A percentile compares a stretch with the other conserved stretches of the same genome.
Evolutionary conservation across 495 filamentous ascomycete genomes (phyloP).

Genomic region (Penicillium riverlandense): DNA sequence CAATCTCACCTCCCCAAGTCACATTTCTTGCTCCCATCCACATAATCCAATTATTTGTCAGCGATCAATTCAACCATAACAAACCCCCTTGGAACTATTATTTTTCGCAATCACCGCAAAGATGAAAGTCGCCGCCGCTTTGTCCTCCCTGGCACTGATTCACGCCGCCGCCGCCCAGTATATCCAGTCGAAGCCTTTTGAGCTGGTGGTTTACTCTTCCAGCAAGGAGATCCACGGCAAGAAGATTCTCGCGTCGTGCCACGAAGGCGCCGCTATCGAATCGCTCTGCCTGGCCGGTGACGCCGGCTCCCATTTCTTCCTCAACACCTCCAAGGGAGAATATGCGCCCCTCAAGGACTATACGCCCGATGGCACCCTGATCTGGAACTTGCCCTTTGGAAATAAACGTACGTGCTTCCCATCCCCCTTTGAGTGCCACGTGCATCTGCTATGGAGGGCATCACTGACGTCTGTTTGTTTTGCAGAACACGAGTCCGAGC

Average conservation of each 20-base stretch:
- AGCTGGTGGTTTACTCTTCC: constrained; percentile 12
- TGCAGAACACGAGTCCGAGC: constrained; percentile 16
- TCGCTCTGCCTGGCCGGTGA: constrained; percentile 37
- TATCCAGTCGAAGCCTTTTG: constrained; percentile 23
- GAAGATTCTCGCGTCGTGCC: constrained; percentile 38
- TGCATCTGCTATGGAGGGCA: not conserved
- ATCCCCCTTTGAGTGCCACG: too few species aligned
- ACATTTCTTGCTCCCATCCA: too few species aligned
- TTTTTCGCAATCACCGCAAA: not conserved
- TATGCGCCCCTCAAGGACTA: constrained; percentile 2
- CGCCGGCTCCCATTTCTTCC: constrained; percentile 34
- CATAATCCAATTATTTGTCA: too few species aligned
- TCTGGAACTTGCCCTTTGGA: constrained; percentile 6
- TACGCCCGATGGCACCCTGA: not conserved
- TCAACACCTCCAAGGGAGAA: constrained; percentile 22
- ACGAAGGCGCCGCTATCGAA: constrained; percentile 49
- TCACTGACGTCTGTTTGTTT: constrained; percentile 1
- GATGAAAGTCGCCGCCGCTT: constrained; percentile 5
- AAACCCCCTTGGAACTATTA: too few species aligned
- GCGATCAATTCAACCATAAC: too few species aligned
- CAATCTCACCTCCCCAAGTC: too few species aligned
- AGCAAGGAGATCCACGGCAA: constrained; percentile 25
- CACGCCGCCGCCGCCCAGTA: constrained; percentile 5
- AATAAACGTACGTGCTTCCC: not conserved
- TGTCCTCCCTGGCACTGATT: constrained; percentile 5